These are phyloP conservation scores for Sporothrix protearum DNA, from an alignment of 2,329 filamentous ascomycete species.

Conservation along the genomic window DNA sequence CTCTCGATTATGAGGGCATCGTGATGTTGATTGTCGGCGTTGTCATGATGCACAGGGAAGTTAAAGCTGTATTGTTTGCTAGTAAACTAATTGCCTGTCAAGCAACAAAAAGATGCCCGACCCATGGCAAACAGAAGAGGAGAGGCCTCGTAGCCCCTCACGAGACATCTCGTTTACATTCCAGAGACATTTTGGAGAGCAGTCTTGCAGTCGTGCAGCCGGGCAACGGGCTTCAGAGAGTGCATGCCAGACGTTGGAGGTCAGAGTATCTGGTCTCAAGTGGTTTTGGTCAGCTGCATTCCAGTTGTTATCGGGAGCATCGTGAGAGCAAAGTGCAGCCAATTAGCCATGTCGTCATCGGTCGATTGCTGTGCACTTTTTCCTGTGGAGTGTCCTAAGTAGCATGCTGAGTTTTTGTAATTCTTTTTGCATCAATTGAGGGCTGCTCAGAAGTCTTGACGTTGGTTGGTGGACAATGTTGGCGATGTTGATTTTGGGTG, in stretches of 20 bases:
- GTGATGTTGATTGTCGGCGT: not conserved
- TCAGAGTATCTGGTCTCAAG: not conserved
- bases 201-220: slow-evolving; percentile 13
- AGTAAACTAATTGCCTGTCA: not conserved
- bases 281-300: not conserved
- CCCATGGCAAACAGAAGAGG: not conserved
- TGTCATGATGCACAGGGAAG: not conserved
- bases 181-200: slow-evolving; percentile 8
- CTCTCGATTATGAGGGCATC: not conserved
- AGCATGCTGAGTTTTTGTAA: not conserved
- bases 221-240: slow-evolving; percentile 8
- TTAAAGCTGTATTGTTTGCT: not conserved
- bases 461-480: not conserved
- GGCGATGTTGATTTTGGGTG: not conserved
- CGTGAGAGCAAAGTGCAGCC: not conserved
- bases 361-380: not conserved
- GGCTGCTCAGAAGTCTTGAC: not conserved
- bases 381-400: not conserved
- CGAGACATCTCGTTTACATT: slow-evolving; percentile 18
- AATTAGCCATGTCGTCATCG: slow-evolving; percentile 1
- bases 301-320: not conserved
- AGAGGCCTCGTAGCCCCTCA: not conserved
- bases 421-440: not conserved
- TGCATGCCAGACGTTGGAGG: slow-evolving; percentile 2
- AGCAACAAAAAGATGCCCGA: not conserved